These are phyloP conservation scores for Corniculantispora saksenae DNA, from an alignment of 2,329 filamentous ascomycete species.

Conservation along the genomic window DNA sequence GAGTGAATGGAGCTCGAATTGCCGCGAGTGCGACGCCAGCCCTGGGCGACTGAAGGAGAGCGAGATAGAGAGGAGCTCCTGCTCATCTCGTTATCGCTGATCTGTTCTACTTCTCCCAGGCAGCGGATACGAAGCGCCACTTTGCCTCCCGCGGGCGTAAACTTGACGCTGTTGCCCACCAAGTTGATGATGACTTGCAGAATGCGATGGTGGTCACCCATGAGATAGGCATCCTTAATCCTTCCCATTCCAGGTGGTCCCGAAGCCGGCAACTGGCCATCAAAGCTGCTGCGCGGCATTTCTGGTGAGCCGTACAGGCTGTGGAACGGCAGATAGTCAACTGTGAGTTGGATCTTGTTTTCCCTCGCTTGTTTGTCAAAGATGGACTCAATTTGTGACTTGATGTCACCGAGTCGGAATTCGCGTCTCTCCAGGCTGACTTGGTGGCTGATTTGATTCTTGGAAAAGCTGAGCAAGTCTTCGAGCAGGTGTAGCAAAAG, in stretches of 20 bases:
- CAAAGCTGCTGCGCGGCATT: constrained; percentile 4
- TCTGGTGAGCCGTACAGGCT: not conserved
- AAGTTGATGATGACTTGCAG: constrained; percentile 90
- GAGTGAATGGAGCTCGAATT: constrained; percentile 17
- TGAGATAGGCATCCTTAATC: constrained; percentile 82
- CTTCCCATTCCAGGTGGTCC: constrained; percentile 50
- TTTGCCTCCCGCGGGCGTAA: constrained; percentile 75
- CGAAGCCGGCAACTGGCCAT: constrained; percentile 1
- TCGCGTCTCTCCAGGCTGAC: constrained; percentile 81
- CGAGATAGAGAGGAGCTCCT: constrained; percentile 11
- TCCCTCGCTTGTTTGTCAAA: constrained; percentile 90
- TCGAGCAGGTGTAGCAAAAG: constrained; percentile 82
- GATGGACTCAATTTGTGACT: constrained; percentile 78
- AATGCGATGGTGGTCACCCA: constrained; percentile 88
- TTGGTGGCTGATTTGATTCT: constrained; percentile 89
- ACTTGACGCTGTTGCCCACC: constrained; percentile 89
- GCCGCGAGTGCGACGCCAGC: constrained; percentile 1
- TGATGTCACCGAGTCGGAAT: constrained; percentile 79
- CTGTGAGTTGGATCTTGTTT: constrained; percentile 70
- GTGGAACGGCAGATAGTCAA: constrained; percentile 55
- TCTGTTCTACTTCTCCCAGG: constrained; percentile 53
- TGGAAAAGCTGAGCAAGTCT: constrained; percentile 88
- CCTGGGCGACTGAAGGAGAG: not conserved
- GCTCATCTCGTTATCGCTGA: not conserved
- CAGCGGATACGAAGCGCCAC: constrained; percentile 79